Conservation (phyloP, 257 asterid species). For the Nicotiana tabacum region DNA sequence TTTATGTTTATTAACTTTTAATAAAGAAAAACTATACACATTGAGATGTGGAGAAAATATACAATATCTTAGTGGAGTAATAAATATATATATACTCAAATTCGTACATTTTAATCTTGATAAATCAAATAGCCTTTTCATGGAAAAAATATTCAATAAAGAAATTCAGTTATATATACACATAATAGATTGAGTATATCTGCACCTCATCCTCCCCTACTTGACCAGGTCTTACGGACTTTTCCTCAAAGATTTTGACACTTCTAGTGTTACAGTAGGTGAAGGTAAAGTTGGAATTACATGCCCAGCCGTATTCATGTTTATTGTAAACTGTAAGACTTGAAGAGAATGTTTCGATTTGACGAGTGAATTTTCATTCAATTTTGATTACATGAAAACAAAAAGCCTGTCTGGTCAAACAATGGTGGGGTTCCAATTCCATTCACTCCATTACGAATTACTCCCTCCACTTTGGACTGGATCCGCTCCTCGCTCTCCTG, state of each 20-base stretch:
- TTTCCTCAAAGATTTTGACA: not conserved
- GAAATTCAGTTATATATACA: too few relatives aligned
- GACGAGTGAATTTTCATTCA: not conserved
- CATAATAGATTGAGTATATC: too few relatives aligned
- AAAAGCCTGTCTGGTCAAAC: not conserved
- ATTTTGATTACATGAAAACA: not conserved
- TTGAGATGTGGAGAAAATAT: too few relatives aligned
- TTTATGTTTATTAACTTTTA: too few relatives aligned
- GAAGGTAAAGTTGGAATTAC: not conserved
- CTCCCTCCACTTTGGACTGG: not conserved
- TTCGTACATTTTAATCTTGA: too few relatives aligned
- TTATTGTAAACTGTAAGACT: not conserved
- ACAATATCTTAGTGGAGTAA: too few relatives aligned
- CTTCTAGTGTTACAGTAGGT: not conserved
- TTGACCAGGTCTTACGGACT: not conserved
- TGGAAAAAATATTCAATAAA: too few relatives aligned
- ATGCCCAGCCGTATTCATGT: not conserved
- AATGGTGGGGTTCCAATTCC: not conserved
- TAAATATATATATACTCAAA: too few relatives aligned
- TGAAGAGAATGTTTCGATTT: slow-evolving; percentile 1
- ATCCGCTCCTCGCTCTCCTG: not conserved
- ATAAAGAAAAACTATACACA: too few relatives aligned
- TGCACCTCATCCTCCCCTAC: too few relatives aligned
- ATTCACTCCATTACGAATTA: not conserved
- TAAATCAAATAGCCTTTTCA: too few relatives aligned